Conservation (phyloP, 768 basidiomycete species). For the Tephrocybe sp. region DNA sequence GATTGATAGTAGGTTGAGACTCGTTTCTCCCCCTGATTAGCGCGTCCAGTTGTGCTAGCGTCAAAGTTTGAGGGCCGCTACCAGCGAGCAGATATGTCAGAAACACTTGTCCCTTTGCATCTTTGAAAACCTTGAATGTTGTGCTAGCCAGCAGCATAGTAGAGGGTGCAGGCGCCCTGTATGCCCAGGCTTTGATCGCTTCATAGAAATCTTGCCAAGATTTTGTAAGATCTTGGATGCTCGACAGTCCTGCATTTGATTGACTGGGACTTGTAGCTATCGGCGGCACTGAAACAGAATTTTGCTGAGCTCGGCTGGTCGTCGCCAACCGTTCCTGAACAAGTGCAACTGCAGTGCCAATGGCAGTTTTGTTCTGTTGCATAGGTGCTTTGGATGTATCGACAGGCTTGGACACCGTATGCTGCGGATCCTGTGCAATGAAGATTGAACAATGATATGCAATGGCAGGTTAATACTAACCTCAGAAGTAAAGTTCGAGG, state of each 20-base stretch:
- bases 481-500: not conserved
- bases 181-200: not conserved
- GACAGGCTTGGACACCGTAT: not conserved
- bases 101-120: not conserved
- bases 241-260: no score
- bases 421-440: no score
- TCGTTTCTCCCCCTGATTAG: no score
- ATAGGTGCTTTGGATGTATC: not conserved
- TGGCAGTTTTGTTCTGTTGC: not conserved
- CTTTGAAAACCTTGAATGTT: slow-evolving; percentile 1
- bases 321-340: slow-evolving; percentile 4
- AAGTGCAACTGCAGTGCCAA: not conserved
- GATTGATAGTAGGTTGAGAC: no score
- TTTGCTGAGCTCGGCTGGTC: not conserved
- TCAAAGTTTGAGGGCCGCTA: not conserved
- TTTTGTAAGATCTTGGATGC: not conserved
- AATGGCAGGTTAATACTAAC: not conserved
- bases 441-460: no score
- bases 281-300: not conserved
- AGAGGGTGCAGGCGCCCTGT: not conserved
- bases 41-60: no score
- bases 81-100: not conserved
- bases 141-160: not conserved
- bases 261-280: not conserved
- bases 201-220: slow-evolving; percentile 1